Evolutionary conservation across 225 moss, liverwort and hornwort genomes (phyloP), one percentile per base, ranked within the genome.

Genomic region (Asterella californica): DNA sequence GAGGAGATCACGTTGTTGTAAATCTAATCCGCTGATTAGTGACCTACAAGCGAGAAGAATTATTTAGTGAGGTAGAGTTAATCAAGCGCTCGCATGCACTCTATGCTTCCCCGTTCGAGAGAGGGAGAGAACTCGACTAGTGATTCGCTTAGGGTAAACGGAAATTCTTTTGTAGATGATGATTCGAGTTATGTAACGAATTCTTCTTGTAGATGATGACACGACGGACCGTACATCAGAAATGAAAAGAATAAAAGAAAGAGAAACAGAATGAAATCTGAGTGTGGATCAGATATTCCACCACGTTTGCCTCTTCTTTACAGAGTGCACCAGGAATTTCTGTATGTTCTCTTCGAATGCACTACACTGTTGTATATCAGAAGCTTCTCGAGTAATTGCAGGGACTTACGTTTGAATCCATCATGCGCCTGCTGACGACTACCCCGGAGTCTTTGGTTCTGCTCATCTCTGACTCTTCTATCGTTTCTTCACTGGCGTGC

Each of bases 191-290:
- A n/a, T n/a, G n/a, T n/a, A 15, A 34, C 68, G 17, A 30, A 69
- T 69, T 69, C 36, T 69, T 69, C 68, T 34, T 12, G 64, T 64
- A n/a, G n/a, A n/a, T 27, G 64, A 64, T 57, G 57, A 64, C 57
- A 57, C 5, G 57, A 57, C 57, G 57, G 57, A 24, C 24, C 15
- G 57, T 19, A 57, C 57, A 15, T 57, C 24, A 5, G 29, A 1
- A 30, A 24, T 64, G 27, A 9, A 27, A 24, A 29, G 27, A 64
- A 32, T 6, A 64, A 64, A 64, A 2, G 7, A 42, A 42, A 7
- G 42, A 7, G 42, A 42, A 42, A 42, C 3, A 42, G 32, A 27
- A 64, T 24, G 15, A 64, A 8, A 22, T 64, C 64, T n/a, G n/a
- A n/a, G n/a, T n/a, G n/a, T 11, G 29, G 27, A 64, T 64, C 29